phyloP scores from a whole-genome alignment of 176 grass and related monocot genomes.

The Aechmea fasciata region DNA sequence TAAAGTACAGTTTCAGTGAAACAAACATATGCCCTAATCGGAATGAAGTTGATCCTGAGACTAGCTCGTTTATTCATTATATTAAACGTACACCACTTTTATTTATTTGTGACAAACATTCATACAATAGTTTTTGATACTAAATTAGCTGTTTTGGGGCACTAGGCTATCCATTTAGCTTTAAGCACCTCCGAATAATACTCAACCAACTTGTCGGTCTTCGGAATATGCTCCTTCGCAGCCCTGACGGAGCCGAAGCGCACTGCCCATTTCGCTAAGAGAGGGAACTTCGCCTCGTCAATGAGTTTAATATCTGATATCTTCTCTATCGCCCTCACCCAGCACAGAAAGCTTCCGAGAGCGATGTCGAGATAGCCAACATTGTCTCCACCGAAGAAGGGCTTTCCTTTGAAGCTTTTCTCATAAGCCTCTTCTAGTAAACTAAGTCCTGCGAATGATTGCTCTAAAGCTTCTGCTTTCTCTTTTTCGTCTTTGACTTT shows the following conservation, averaged over 20 bases:
- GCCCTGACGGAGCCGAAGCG: not conserved
- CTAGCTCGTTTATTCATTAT: too few relatives aligned
- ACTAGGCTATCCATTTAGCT: too few relatives aligned
- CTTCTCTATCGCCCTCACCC: not conserved
- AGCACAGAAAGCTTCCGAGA: not conserved
- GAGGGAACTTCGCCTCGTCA: not conserved
- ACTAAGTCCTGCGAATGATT: too few relatives aligned
- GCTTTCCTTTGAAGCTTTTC: not conserved
- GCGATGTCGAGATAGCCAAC: not conserved
- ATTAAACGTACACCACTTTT: too few relatives aligned
- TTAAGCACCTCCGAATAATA: not conserved
- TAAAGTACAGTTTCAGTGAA: too few relatives aligned
- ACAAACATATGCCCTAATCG: too few relatives aligned
- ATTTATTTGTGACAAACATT: too few relatives aligned
- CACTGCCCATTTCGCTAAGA: not conserved
- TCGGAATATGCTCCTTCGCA: not conserved
- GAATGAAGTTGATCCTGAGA: too few relatives aligned
- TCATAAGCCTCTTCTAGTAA: not conserved
- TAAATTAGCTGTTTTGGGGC: too few relatives aligned
- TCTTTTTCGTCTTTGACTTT: too few relatives aligned
- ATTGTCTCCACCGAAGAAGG: constrained; percentile 1
- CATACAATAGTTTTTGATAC: too few relatives aligned
- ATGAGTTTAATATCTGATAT: not conserved
- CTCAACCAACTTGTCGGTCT: not conserved
- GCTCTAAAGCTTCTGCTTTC: too few relatives aligned